phyloP scores from a whole-genome alignment of 257 asterid species.

The Solanum habrochaites region DNA sequence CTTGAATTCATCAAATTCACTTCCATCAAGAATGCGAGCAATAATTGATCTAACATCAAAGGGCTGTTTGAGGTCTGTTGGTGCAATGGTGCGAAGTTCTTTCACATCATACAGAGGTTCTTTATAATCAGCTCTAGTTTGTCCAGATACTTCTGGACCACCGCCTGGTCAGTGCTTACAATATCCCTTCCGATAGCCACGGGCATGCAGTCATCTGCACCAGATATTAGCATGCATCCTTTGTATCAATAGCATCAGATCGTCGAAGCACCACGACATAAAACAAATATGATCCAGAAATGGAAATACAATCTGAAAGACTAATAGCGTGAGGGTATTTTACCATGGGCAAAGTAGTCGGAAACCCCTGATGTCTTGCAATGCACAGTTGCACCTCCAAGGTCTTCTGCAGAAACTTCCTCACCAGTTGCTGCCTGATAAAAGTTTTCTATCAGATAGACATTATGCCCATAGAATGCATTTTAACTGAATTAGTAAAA shows the following conservation, averaged over 20 bases:
- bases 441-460: slow-evolving; percentile 14
- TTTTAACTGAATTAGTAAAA: neutral
- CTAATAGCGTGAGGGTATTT: neutral
- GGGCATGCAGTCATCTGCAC: slow-evolving; percentile 87
- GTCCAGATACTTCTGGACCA: slow-evolving; percentile 22
- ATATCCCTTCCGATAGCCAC: slow-evolving; percentile 88
- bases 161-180: slow-evolving; percentile 89
- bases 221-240: slow-evolving; percentile 1
- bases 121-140: slow-evolving; percentile 30
- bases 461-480: slow-evolving; percentile 1
- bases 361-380: slow-evolving; percentile 96
- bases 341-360: slow-evolving; percentile 95
- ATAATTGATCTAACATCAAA: slow-evolving; percentile 76
- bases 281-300: neutral
- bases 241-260: slow-evolving; percentile 4
- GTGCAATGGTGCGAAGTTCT: slow-evolving; percentile 88
- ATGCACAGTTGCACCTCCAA: slow-evolving; percentile 95
- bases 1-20: slow-evolving; percentile 98
- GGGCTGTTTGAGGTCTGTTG: slow-evolving; percentile 79
- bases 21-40: slow-evolving; percentile 87
- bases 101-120: slow-evolving; percentile 75
- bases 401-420: slow-evolving; percentile 93
- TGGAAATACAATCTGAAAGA: neutral
- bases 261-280: neutral
- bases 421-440: slow-evolving; percentile 97